Evolutionary conservation across 1,284 basidiomycete species (phyloP).

Genomic region (Rugosomyces carneus): DNA sequence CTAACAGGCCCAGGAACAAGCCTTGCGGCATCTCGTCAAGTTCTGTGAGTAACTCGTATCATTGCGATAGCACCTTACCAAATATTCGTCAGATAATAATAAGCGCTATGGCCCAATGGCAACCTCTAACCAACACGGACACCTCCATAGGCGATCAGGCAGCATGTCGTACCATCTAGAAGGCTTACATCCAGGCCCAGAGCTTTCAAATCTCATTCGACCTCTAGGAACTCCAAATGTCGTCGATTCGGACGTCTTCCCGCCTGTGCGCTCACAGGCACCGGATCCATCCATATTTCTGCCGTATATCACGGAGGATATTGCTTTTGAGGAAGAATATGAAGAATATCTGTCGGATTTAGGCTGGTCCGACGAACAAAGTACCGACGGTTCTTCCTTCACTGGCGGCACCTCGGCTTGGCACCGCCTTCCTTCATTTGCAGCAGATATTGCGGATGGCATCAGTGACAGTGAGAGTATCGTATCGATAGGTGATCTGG

Average conservation of each 20-base stretch:
- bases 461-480: conserved; percentile 91
- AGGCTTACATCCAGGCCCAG: conserved; percentile 68
- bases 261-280: conserved; percentile 74
- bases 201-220: conserved; percentile 65
- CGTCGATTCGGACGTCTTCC: conserved; percentile 76
- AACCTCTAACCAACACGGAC: conserved; percentile 41
- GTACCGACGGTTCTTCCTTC: conserved; percentile 34
- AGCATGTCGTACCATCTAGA: conserved; percentile 78
- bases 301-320: conserved; percentile 79
- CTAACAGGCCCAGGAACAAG: conserved; percentile 86
- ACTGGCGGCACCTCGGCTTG: conserved; percentile 60
- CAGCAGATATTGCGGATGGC: conserved; percentile 65
- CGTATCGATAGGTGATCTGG: conserved; percentile 80
- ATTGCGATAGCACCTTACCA: conserved; percentile 6
- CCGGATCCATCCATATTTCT: conserved; percentile 80
- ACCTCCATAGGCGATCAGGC: conserved; percentile 64
- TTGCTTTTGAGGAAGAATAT: conserved; percentile 84
- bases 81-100: conserved; percentile 57
- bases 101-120: conserved; percentile 71
- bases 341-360: conserved; percentile 83
- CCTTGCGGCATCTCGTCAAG: conserved; percentile 89
- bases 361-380: conserved; percentile 60
- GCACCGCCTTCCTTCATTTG: conserved; percentile 64
- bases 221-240: conserved; percentile 72
- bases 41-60: conserved; percentile 64